These are phyloP conservation scores for Phalaenopsis equestris DNA, from an alignment of 106 monocot species.

Conservation along the genomic window DNA sequence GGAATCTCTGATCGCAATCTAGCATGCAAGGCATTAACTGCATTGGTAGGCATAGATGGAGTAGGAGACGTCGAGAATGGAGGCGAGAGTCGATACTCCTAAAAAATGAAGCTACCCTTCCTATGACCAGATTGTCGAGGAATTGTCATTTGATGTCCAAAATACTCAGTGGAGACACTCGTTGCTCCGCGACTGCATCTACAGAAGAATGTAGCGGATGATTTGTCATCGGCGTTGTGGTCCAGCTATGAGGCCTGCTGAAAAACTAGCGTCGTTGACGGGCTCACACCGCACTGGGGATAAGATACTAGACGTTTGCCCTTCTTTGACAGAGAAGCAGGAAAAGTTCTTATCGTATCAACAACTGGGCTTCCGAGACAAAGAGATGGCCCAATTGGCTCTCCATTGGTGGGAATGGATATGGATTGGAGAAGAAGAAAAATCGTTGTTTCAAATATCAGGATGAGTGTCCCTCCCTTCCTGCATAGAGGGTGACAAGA, in stretches of 20 bases:
- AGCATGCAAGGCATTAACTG: constrained; percentile 27
- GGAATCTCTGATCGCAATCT: constrained; percentile 19
- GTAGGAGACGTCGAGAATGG: constrained; percentile 61
- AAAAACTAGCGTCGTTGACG: constrained; percentile 10
- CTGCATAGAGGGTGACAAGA: too few relatives aligned
- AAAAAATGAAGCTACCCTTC: neutral
- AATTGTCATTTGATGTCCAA: neutral
- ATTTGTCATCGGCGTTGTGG: constrained; percentile 22
- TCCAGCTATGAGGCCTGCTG: constrained; percentile 73
- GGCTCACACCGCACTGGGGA: constrained; percentile 16
- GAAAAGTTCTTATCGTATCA: constrained; percentile 59
- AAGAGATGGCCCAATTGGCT: constrained; percentile 61
- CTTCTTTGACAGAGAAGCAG: constrained; percentile 39
- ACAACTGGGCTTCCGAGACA: constrained; percentile 76
- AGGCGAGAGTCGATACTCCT: constrained; percentile 49
- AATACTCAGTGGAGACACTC: constrained; percentile 10
- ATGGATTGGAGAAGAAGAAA: constrained; percentile 4
- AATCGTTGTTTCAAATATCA: too few relatives aligned
- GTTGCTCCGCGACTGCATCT: too few relatives aligned
- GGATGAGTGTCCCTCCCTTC: too few relatives aligned
- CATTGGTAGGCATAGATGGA: constrained; percentile 60
- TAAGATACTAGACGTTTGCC: constrained; percentile 15
- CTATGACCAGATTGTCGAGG: constrained; percentile 10
- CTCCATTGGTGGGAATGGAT: constrained; percentile 62
- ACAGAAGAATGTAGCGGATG: neutral